These are phyloP conservation scores for Cyclotella baltica DNA, from an alignment of 108 stramenopile genomes.

Conservation along the genomic window DNA sequence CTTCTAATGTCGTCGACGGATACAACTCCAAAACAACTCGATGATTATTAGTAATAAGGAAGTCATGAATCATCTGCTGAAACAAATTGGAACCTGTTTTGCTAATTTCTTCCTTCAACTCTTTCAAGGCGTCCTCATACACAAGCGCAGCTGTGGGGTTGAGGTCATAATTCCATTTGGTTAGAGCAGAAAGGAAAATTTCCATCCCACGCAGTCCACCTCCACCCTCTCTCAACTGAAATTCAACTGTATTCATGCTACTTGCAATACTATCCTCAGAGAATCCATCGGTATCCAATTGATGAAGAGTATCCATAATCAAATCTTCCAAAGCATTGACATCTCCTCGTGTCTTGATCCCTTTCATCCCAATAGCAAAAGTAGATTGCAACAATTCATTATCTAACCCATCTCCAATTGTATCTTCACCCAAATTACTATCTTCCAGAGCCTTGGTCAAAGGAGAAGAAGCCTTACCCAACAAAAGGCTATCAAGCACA, in stretches of 20 bases:
- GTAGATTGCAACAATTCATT: constrained; percentile 72
- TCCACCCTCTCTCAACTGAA: constrained; percentile 80
- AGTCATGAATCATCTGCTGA: constrained; percentile 63
- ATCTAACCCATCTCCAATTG: constrained; percentile 72
- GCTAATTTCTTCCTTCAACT: constrained; percentile 77
- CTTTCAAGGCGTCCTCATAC: constrained; percentile 74
- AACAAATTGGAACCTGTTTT: constrained; percentile 69
- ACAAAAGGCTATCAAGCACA: constrained; percentile 80
- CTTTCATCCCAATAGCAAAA: constrained; percentile 85
- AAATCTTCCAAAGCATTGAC: constrained; percentile 59
- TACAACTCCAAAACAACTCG: constrained; percentile 71
- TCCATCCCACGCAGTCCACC: constrained; percentile 77
- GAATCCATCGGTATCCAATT: constrained; percentile 80
- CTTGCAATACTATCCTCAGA: constrained; percentile 72
- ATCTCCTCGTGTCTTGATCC: constrained; percentile 57
- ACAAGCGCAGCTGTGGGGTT: constrained; percentile 68
- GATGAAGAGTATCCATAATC: constrained; percentile 65
- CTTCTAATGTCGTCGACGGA: constrained; percentile 72
- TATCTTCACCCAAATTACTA: constrained; percentile 56
- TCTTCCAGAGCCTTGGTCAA: constrained; percentile 61
- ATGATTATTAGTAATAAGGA: constrained; percentile 83
- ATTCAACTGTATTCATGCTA: constrained; percentile 89
- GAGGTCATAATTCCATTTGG: constrained; percentile 89
- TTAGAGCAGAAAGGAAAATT: constrained; percentile 81
- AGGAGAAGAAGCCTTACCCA: constrained; percentile 74